Evolutionary conservation across 257 asterid genomes (phyloP), one percentile per base, ranked within the genome.

Genomic region (Agastache rugosa): DNA sequence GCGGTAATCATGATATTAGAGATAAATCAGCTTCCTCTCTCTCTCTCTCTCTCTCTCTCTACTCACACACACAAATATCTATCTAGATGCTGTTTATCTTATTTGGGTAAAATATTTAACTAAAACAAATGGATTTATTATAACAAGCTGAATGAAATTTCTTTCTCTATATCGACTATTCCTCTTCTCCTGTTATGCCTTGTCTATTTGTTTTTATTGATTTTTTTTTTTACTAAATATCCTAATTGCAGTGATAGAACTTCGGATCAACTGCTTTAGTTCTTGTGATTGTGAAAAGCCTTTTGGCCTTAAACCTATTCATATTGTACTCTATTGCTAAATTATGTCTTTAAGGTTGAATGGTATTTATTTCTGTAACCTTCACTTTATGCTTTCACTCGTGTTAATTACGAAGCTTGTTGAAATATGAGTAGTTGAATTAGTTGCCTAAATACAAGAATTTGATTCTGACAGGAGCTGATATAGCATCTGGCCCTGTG

Each of bases 401-500:
- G 4, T 12, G 10, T 39, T 63, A 14, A 22, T 63, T 55, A 56
- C 37, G 34, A 55, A 60, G 63, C 27, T 65, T 64, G 47, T 54
- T 8, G 50, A 70, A 64, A 8, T 29, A 11, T 48, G 61, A 50
- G 39, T 16, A 41, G 11, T 17, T 55, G 35, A 50, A 29, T 34
- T 68, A 1, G 27, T 63, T 63, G 42, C 58, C 53, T 48, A 35
- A 29, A 20, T 29, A 8, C 16, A 19, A 29, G 34, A 65, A 48
- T 64, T 53, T 64, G 31, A 62, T 81, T 75, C 45, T 85, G 76
- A 70, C 92, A 94, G 99, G 99, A 73, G 87, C 90, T 77, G 99
- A 92, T 81, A 85, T 92, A 61, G 86, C 91, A 66, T 87, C 99
- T 16, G 99, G 99, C 63, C 98, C 99, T 56, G 88, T 95, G 62